phyloP scores from a whole-genome alignment of 2,329 filamentous ascomycete genomes.

The Penicillium sp. region DNA sequence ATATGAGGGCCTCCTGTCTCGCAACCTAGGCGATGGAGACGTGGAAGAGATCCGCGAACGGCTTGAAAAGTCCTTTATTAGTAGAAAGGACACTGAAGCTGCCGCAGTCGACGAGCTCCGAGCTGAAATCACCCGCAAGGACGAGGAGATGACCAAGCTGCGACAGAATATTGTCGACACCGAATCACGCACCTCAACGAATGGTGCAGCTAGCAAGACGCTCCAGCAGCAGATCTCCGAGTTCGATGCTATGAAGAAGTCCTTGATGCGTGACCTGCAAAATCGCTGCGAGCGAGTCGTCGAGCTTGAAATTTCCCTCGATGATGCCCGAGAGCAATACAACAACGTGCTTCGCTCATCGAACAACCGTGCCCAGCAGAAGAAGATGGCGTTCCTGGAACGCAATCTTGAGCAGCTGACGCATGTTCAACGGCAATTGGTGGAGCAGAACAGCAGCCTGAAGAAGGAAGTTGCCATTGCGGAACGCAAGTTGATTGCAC shows the following conservation, averaged over 20 bases:
- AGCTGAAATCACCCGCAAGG: constrained; percentile 74
- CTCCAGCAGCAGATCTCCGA: constrained; percentile 97
- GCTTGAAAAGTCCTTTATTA: constrained; percentile 75
- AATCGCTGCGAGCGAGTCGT: constrained; percentile 98
- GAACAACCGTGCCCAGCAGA: constrained; percentile 98
- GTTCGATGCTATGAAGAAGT: constrained; percentile 99
- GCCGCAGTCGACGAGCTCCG: constrained; percentile 78
- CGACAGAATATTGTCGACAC: constrained; percentile 80
- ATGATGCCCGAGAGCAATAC: constrained; percentile 98
- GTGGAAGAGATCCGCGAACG: constrained; percentile 81
- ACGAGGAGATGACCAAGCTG: constrained; percentile 80
- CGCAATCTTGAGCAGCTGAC: constrained; percentile 97
- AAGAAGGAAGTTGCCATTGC: constrained; percentile 99
- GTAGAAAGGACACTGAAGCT: constrained; percentile 73
- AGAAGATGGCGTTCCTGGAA: constrained; percentile 99
- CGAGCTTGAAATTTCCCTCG: constrained; percentile 94
- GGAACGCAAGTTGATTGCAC: constrained; percentile 92
- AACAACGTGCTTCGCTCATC: constrained; percentile 96
- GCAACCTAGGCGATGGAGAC: constrained; percentile 77
- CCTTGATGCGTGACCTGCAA: constrained; percentile 95
- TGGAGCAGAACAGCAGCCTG: constrained; percentile 94
- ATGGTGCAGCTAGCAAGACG: constrained; percentile 71
- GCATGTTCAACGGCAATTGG: constrained; percentile 93
- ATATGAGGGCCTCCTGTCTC: constrained; percentile 80
- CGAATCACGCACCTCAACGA: constrained; percentile 57